Evolutionary conservation across 139 green algal species (phyloP).

Genomic region (Zygnema cylindricum): DNA sequence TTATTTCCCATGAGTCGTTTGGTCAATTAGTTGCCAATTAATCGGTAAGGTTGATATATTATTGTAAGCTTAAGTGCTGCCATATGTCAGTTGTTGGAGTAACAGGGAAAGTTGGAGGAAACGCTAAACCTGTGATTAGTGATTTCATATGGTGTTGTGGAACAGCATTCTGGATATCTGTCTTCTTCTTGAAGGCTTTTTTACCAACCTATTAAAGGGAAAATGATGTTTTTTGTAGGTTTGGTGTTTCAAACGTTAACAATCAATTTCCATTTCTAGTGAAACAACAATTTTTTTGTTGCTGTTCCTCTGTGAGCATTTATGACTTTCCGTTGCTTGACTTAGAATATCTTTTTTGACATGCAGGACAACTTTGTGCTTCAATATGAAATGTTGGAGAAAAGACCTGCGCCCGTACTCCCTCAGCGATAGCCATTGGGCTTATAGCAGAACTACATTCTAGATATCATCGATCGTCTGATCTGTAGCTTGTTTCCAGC

Average conservation of each 20-base stretch:
- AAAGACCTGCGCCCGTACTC: constrained; percentile 37
- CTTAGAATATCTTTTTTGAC: constrained; percentile 33
- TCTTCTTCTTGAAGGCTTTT: constrained; percentile 1
- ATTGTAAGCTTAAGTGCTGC: too few relatives aligned
- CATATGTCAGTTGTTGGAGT: too few relatives aligned
- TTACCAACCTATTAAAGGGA: constrained; percentile 7
- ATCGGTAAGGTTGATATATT: too few relatives aligned
- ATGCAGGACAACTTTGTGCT: constrained; percentile 61
- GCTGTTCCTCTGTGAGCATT: neutral
- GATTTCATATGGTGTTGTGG: too few relatives aligned
- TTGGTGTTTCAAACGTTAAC: neutral
- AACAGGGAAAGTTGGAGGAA: too few relatives aligned
- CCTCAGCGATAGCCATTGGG: constrained; percentile 12
- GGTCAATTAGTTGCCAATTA: too few relatives aligned
- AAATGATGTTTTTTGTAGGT: constrained; percentile 30
- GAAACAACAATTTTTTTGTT: constrained; percentile 37
- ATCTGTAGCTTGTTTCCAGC: neutral
- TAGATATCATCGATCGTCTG: neutral
- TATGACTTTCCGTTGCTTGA: neutral
- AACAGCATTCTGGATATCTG: neutral
- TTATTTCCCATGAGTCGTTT: too few relatives aligned
- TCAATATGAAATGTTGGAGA: constrained; percentile 58
- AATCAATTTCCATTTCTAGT: neutral
- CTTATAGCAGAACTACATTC: neutral
- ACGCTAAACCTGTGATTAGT: too few relatives aligned